Base-by-base conservation (phyloP, 257 asterid species). In the Nicotiana tabacum region DNA sequence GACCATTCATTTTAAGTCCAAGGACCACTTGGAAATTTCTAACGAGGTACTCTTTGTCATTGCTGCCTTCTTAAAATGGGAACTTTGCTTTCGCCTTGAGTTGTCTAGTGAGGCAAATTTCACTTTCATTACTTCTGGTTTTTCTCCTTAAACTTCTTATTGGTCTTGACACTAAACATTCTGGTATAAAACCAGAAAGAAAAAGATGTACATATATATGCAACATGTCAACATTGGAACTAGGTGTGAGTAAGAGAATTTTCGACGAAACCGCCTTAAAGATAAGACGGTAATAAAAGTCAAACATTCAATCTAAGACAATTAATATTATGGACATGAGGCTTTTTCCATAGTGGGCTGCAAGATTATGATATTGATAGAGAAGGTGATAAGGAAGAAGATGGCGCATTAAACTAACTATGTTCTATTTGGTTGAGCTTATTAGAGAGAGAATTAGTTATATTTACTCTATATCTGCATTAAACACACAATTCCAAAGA, bases 51-150 rank as follows among this genome's bases (percentile, higher is more conserved):
- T 48, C 53, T 65, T 51, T 66, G 33, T 81, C 66, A 53, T 30
- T 24, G 43, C 0, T 74, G 60, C 74, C 82, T 79, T 79, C 70
- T 60, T 21, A 79, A 61, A 61, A 12, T 79, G 82, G 82, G 61
- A 65, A 61, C 68, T 57, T 79, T 61, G 56, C 24, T 61, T 79
- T 61, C 24, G 60, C 39, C 24, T 48, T 60, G 46, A 61, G 60
- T 43, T 61, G 43, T 79, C 74, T 79, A 21, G 51, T 27, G 27
- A n/a, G 29, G 43, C 33, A 37, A 58, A 79, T 79, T 33, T 79
- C 74, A 61, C 74, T 79, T 61, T 79, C 82, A 79, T 61, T 46
- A 7, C 9, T 58, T 65, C 35, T 32, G 32, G 56, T 33, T 57
- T 56, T 57, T 37, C 57, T 57, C 68, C n/a, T 37, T n/a, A 4